phyloP scores from a whole-genome alignment of 2,329 filamentous ascomycete species.

The Rhynchosporium graminicola region DNA sequence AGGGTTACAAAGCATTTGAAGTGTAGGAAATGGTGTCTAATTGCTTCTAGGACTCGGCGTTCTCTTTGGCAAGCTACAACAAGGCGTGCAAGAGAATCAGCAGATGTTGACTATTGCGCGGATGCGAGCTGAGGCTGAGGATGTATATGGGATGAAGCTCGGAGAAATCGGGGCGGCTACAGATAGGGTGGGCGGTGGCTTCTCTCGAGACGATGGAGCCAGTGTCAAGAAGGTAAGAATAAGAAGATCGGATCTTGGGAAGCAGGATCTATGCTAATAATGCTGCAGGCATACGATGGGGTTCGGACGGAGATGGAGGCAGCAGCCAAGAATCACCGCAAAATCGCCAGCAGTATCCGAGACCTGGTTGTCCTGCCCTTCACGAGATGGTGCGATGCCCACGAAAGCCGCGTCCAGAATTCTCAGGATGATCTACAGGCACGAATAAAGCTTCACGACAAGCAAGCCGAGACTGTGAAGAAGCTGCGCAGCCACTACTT shows the following conservation, averaged over 20 bases:
- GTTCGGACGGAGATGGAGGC: constrained; percentile 91
- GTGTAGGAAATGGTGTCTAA: neutral
- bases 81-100: constrained; percentile 92
- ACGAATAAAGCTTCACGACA: constrained; percentile 89
- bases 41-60: constrained; percentile 73
- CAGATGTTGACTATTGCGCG: constrained; percentile 90
- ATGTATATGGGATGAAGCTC: constrained; percentile 79
- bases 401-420: constrained; percentile 86
- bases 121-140: constrained; percentile 94
- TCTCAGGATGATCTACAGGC: constrained; percentile 92
- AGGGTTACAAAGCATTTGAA: constrained; percentile 39
- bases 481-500: constrained; percentile 96
- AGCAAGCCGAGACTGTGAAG: constrained; percentile 85
- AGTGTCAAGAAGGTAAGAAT: constrained; percentile 89
- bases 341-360: constrained; percentile 94
- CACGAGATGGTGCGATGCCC: constrained; percentile 92
- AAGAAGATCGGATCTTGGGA: no score
- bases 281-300: constrained; percentile 81
- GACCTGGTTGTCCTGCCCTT: constrained; percentile 95
- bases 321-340: constrained; percentile 84
- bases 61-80: constrained; percentile 93
- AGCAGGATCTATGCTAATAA: constrained; percentile 27
- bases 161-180: constrained; percentile 79
- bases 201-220: constrained; percentile 88
- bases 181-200: constrained; percentile 81